Conservation (phyloP, 2,329 filamentous ascomycete genomes). For the Fusarium nematophilum region DNA sequence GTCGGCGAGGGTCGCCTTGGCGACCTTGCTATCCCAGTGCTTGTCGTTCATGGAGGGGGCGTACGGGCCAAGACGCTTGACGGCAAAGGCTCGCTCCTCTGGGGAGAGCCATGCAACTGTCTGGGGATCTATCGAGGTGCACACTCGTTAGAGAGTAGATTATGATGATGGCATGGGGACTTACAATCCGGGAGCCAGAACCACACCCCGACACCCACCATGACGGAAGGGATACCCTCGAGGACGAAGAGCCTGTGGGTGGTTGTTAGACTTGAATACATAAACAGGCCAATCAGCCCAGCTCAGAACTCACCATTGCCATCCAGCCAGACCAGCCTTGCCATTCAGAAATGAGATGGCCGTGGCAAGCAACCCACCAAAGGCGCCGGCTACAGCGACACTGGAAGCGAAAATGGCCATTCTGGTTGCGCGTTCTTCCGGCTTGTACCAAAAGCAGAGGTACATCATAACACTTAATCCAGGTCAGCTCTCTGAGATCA, state of each 20-base stretch:
- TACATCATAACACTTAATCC: conserved; percentile 60
- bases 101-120: conserved; percentile 48
- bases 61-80: conserved; percentile 50
- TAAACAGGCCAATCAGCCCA: fast-evolving
- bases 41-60: conserved; percentile 50
- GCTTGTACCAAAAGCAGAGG: conserved; percentile 72
- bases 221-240: conserved; percentile 48
- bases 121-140: conserved; percentile 43
- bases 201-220: conserved; percentile 47
- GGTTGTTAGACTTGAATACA: not conserved
- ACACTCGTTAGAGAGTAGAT: not conserved
- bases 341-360: conserved; percentile 61
- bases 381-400: conserved; percentile 68
- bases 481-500: conserved; percentile 1
- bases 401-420: conserved; percentile 71
- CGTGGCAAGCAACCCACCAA: conserved; percentile 68
- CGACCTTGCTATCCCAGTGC: conserved; percentile 48
- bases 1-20: conserved; percentile 47
- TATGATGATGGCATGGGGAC: not conserved
- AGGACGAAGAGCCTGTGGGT: conserved; percentile 70
- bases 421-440: conserved; percentile 67
- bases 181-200: conserved; percentile 48
- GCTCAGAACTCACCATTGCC: conserved; percentile 54
- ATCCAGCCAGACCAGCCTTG: conserved; percentile 60
- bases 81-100: conserved; percentile 48